Conservation (phyloP, 768 basidiomycete species). For the Pisolithus marmoratus region DNA sequence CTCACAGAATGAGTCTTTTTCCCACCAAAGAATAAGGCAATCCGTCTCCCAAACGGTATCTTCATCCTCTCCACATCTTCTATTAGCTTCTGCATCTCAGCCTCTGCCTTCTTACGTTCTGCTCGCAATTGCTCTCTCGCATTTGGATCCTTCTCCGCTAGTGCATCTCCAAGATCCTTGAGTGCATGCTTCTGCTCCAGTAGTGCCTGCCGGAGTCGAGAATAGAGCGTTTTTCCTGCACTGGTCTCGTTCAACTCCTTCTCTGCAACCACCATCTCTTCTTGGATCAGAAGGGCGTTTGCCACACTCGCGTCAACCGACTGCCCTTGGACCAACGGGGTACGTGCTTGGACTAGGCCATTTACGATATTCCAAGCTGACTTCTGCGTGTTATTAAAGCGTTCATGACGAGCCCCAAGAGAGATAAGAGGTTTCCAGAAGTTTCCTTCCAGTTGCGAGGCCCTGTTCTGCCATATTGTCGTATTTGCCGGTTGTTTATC, state of each 20-base stretch:
- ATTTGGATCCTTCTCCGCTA: not conserved
- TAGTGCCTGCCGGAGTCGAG: not conserved
- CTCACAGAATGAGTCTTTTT: not conserved
- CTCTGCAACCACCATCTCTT: not conserved
- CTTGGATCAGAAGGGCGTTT: not conserved
- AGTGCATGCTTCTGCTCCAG: not conserved
- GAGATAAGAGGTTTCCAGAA: constrained; percentile 16
- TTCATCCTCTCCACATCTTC: not conserved
- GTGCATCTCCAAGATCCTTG: not conserved
- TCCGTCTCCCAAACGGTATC: not conserved
- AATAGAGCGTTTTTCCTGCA: not conserved
- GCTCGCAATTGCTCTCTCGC: not conserved
- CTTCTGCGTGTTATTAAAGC: not conserved
- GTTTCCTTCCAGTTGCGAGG: constrained; percentile 17
- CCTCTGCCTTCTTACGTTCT: not conserved
- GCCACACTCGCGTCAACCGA: too few relatives aligned
- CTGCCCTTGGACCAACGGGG: too few relatives aligned
- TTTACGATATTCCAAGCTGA: not conserved
- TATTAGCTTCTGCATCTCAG: not conserved
- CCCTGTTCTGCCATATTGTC: constrained; percentile 5
- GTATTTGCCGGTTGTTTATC: constrained; percentile 5
- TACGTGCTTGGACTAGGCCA: not conserved
- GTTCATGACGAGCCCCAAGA: not conserved
- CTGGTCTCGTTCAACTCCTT: not conserved
- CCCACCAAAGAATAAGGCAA: not conserved